Evolutionary conservation across 768 basidiomycete genomes (phyloP), one percentile per base, ranked within the genome.

Genomic region (Lentinus tigrinus): DNA sequence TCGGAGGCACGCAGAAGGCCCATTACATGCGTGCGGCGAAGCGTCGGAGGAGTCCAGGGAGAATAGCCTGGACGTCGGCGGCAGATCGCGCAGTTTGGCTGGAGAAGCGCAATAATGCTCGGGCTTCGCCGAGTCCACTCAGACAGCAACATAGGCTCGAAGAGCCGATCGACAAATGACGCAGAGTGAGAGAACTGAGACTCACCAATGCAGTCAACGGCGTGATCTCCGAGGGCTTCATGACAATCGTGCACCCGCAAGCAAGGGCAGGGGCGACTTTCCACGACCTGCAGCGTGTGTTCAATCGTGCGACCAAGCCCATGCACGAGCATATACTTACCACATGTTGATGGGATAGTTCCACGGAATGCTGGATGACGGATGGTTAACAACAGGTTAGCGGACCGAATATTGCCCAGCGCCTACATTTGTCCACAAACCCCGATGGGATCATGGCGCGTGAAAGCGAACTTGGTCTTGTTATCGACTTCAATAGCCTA

Each of bases 221-320:
- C 1, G 89, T 92, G 53, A 93, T 70, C 72, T 95, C 93, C 14
- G 91, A 94, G 2, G 95, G 93, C 72, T 97, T 98, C 87, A 98
- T 90, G 66, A 98, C 89, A 68, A 96, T 88, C 23, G 92, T 93
- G 74, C 93, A 95, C 36, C 95, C 94, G 53, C 85, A 84, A 8
- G 95, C 93, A 55, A 98, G 82, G 14, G 95, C 93, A 9, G 94
- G 95, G 10, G 90, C 94, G 46, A 96, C 84, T 74, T 98, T 97
- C 94, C 94, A 95, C 26, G 87, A 75, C 85, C 87, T 88, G 53
- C 36, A 54, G 53, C 55, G 39, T 44, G 19, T 19, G 54, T 49
- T 63, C 21, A 53, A 10, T n/a, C 7, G n/a, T 16, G 10, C 24
- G 34, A 36, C 39, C 16, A 31, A 14, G 23, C n/a, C 7, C 9